Conservation (phyloP, 805 yeast species). For the Candida bentonensis region DNA sequence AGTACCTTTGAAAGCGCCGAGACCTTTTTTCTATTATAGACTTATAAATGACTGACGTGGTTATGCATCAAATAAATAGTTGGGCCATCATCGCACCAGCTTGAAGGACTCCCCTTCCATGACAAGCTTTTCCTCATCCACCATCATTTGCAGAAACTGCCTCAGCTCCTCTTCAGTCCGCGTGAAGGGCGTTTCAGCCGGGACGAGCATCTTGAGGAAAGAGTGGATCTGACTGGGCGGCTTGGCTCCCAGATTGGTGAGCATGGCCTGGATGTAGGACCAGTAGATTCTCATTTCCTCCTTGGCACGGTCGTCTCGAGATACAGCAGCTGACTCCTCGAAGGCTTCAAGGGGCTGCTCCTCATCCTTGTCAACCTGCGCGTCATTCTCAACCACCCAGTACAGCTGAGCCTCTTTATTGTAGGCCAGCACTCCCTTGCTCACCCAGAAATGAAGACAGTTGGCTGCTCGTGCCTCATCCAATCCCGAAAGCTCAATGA, state of each 20-base stretch:
- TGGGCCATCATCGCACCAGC: conserved; percentile 13
- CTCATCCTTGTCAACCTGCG: conserved; percentile 7
- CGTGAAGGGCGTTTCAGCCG: conserved; percentile 32
- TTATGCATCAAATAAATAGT: neutral
- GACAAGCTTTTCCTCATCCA: conserved; percentile 29
- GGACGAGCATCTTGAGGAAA: conserved; percentile 41
- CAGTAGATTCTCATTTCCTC: conserved; percentile 27
- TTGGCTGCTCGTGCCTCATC: conserved; percentile 25
- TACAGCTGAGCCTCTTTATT: conserved; percentile 22
- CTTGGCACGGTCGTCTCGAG: conserved; percentile 17
- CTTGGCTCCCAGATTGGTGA: conserved; percentile 40
- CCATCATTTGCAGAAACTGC: conserved; percentile 28
- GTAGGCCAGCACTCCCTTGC: conserved; percentile 36
- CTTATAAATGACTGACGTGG: neutral
- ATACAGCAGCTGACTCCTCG: conserved; percentile 7
- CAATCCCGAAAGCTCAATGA: conserved; percentile 29
- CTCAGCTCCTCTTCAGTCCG: conserved; percentile 29
- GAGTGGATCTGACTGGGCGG: conserved; percentile 37
- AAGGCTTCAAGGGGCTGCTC: conserved; percentile 1
- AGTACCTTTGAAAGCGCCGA: no score
- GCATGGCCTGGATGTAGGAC: conserved; percentile 42
- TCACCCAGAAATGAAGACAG: conserved; percentile 49
- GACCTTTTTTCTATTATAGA: no score
- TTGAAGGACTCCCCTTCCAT: conserved; percentile 24
- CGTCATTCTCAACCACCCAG: conserved; percentile 27